phyloP scores from a whole-genome alignment of 441 rosid genomes.

The Euphorbia celastroides region DNA sequence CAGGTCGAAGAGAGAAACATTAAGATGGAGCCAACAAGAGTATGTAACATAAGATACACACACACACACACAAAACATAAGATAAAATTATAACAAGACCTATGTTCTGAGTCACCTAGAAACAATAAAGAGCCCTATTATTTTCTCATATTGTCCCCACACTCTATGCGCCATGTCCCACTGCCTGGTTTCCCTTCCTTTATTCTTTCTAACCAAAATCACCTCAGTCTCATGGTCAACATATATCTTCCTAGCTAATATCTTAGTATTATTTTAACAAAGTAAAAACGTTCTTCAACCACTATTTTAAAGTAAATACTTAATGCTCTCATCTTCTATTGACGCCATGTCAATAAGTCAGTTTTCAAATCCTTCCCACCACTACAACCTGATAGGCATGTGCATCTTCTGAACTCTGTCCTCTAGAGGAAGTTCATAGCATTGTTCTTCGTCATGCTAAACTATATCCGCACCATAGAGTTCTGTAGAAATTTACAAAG shows the following conservation, averaged over 20 bases:
- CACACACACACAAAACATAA: not conserved
- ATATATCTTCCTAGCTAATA: too few species aligned
- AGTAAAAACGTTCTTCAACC: too few species aligned
- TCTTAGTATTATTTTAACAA: too few species aligned
- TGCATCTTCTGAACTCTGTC: not conserved
- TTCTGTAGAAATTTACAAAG: not conserved
- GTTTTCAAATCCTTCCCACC: not conserved
- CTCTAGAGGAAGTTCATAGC: not conserved
- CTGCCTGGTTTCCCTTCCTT: too few species aligned
- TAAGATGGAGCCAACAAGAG: constrained; percentile 16
- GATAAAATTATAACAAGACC: too few species aligned
- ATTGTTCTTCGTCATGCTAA: not conserved
- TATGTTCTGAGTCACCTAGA: too few species aligned
- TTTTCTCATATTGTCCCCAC: too few species aligned
- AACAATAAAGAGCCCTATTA: too few species aligned
- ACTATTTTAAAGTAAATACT: not conserved
- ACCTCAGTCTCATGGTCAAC: too few species aligned
- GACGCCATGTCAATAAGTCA: not conserved
- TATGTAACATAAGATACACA: not conserved
- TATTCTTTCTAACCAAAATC: too few species aligned
- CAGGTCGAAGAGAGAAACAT: constrained; percentile 21
- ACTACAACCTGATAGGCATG: not conserved
- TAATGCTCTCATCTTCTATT: not conserved
- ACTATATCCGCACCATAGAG: not conserved
- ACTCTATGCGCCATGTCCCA: too few species aligned